phyloP scores from a whole-genome alignment of 257 asterid genomes.

The Solanum peruvianum region DNA sequence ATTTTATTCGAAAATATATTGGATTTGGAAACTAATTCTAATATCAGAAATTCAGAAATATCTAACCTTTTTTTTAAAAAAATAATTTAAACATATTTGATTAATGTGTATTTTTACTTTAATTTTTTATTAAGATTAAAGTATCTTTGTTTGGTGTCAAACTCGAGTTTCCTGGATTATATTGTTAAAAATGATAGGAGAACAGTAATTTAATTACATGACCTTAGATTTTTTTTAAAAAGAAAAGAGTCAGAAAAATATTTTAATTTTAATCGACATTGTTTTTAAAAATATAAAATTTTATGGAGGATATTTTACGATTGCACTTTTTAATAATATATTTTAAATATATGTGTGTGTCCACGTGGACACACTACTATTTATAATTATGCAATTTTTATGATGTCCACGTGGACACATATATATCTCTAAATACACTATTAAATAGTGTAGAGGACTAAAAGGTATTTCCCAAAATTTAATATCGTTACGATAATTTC shows the following conservation, averaged over 20 bases:
- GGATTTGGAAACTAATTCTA: neutral
- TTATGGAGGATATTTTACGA: too few species aligned
- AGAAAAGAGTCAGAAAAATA: too few species aligned
- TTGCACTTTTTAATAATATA: too few species aligned
- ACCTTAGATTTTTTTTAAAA: neutral
- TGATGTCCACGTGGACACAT: too few species aligned
- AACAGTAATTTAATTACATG: neutral
- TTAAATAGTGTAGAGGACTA: too few species aligned
- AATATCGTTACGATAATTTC: too few species aligned
- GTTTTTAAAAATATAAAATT: accelerated
- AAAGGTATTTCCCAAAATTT: too few species aligned
- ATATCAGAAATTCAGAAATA: neutral
- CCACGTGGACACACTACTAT: too few species aligned
- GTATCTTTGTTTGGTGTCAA: neutral
- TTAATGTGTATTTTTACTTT: neutral
- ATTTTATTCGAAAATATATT: neutral
- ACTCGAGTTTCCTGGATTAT: neutral
- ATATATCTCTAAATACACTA: too few species aligned
- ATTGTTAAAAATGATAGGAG: neutral
- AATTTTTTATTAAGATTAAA: neutral
- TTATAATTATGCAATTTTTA: too few species aligned
- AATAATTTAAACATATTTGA: neutral
- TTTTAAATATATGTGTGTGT: too few species aligned
- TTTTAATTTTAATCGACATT: too few species aligned
- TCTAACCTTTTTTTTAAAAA: neutral